Conservation (phyloP, 2,329 filamentous ascomycete species). For the Diaporthe sp. region DNA sequence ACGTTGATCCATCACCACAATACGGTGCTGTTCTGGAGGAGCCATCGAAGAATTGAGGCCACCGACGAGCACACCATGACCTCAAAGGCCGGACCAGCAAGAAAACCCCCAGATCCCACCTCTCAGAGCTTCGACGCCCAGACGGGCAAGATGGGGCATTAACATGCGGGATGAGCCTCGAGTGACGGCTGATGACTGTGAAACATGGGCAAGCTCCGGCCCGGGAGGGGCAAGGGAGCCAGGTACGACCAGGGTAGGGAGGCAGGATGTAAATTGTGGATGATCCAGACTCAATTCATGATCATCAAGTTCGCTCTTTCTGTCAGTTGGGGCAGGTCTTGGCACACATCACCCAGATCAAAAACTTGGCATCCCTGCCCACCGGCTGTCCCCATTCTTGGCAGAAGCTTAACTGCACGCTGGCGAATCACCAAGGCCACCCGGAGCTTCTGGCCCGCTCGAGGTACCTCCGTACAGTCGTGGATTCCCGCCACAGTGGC, state of each 20-base stretch:
- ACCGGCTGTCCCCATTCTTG: slow-evolving; percentile 9
- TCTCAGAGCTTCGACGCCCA: background rate
- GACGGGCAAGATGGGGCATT: background rate
- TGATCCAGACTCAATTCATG: background rate
- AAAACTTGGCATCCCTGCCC: slow-evolving; percentile 32
- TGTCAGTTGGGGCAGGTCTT: background rate
- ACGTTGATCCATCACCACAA: background rate
- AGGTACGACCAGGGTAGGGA: background rate
- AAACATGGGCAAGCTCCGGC: slow-evolving; percentile 17
- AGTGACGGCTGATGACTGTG: slow-evolving; percentile 13
- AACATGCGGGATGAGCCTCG: background rate
- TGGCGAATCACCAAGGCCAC: background rate
- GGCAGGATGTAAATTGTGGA: background rate
- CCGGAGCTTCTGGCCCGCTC: slow-evolving; percentile 22
- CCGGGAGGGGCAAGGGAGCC: background rate
- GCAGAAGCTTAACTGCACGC: background rate
- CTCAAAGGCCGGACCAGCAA: slow-evolving; percentile 6
- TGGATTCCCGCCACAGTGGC: background rate
- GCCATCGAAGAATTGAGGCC: background rate
- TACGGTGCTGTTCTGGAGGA: background rate
- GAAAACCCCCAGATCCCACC: background rate
- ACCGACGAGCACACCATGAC: background rate
- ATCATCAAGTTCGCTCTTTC: background rate
- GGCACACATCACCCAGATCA: slow-evolving; percentile 18
- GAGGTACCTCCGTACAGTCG: background rate